phyloP scores from a whole-genome alignment of 176 grass and related monocot genomes.

The Oryza australiensis region DNA sequence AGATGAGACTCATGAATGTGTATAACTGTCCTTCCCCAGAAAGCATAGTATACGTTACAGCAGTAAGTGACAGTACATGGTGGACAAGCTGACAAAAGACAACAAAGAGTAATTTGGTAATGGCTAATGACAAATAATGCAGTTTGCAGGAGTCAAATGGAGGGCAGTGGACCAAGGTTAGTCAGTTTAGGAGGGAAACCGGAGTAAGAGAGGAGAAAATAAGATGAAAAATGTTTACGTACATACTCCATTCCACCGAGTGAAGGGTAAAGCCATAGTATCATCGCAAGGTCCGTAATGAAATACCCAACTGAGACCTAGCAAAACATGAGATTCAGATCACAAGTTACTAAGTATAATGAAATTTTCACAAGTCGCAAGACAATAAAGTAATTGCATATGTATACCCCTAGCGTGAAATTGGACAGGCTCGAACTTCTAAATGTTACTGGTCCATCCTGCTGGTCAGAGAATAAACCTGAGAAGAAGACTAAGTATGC shows the following conservation, averaged over 20 bases:
- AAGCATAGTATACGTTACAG: slow-evolving; percentile 68
- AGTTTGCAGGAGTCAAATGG: slow-evolving; percentile 12
- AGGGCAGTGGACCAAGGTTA: not conserved
- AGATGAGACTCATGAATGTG: slow-evolving; percentile 85
- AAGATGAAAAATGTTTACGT: slow-evolving; percentile 36
- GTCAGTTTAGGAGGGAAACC: not conserved
- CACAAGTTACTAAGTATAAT: not conserved
- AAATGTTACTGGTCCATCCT: slow-evolving; percentile 71
- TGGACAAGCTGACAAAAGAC: slow-evolving; percentile 73
- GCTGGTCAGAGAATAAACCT: slow-evolving; percentile 76
- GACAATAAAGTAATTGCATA: slow-evolving; percentile 28
- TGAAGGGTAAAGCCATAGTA: slow-evolving; percentile 93
- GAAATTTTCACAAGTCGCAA: not conserved
- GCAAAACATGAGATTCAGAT: slow-evolving; percentile 42
- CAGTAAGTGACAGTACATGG: slow-evolving; percentile 72
- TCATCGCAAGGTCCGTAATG: slow-evolving; percentile 81
- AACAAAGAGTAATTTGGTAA: not conserved
- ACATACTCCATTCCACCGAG: slow-evolving; percentile 98
- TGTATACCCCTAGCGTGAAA: slow-evolving; percentile 80
- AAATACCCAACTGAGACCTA: slow-evolving; percentile 95
- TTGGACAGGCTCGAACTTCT: slow-evolving; percentile 76
- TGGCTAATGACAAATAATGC: not conserved
- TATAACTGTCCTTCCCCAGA: slow-evolving; percentile 88
- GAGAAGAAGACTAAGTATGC: slow-evolving; percentile 90
- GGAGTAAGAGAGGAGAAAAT: not conserved